Evolutionary conservation across 371 early-diverging fungal species (phyloP).

Genomic region (Rhizopus delemar): DNA sequence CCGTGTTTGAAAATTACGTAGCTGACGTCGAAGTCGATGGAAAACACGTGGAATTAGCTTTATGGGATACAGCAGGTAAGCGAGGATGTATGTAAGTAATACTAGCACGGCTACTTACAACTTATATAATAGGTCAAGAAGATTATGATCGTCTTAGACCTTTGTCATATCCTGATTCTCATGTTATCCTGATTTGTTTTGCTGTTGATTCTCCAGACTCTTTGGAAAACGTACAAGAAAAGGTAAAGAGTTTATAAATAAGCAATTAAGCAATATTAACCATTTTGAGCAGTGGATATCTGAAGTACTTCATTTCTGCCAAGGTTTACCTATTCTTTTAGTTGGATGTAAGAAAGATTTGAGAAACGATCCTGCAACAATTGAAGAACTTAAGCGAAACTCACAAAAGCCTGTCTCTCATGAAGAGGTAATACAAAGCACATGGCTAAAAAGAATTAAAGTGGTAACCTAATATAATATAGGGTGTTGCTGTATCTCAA

Average conservation of each 20-base stretch:
- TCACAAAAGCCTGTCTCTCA: conserved; percentile 78
- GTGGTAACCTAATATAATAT: background rate
- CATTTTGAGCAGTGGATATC: conserved; percentile 76
- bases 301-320: conserved; percentile 88
- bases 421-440: conserved; percentile 63
- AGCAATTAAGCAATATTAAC: background rate
- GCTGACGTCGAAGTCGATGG: conserved; percentile 81
- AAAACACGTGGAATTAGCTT: conserved; percentile 51
- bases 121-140: conserved; percentile 65
- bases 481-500: conserved; percentile 65
- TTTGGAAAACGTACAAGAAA: conserved; percentile 81
- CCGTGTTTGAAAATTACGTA: conserved; percentile 96
- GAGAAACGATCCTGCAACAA: conserved; percentile 75
- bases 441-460: background rate
- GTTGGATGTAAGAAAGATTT: conserved; percentile 92
- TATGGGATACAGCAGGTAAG: conserved; percentile 98
- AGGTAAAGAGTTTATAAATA: conserved; percentile 34
- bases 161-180: conserved; percentile 88
- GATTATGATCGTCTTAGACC: conserved; percentile 92
- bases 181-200: conserved; percentile 88
- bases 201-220: conserved; percentile 86
- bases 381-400: conserved; percentile 74
- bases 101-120: background rate
- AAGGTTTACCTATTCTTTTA: conserved; percentile 82
- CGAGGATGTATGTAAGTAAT: background rate